Evolutionary conservation across 1,139 yeast species (phyloP), one percentile per base, ranked within the genome.

Genomic region (Magnusiomyces paraingens): DNA sequence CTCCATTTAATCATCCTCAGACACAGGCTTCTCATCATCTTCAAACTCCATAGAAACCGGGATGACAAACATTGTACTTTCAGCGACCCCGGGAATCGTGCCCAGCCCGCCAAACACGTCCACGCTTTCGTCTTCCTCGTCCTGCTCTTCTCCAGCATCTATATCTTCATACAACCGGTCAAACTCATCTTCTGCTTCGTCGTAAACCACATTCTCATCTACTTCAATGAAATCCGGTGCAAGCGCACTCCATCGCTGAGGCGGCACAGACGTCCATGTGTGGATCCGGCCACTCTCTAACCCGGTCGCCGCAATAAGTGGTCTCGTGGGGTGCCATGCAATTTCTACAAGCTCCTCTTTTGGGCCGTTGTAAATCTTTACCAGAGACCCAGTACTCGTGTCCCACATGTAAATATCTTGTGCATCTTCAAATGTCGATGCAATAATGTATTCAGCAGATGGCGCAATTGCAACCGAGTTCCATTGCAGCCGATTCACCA

Each of bases 221-320:
- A 91, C 83, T 67, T 91, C 98, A 53, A 86, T 95, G 66, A 93
- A 91, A 68, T 93, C 99, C 0, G 98, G 98, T 0, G 98, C 98
- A 61, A 91, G 74, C 0, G 97, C 96, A 68, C 95, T 86, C 99
- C 99, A 91, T 70, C 88, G 86, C 64, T 90, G 97, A 0, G 95
- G 95, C 42, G 87, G 81, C 47, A 80, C 81, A 17, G 88, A 80
- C 54, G 86, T 82, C 97, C 97, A 93, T 50, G 87, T 67, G 66
- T 88, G 90, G 1, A 91, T 78, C 29, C 81, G 76, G 0, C 98
- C 98, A 41, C 88, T 79, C 64, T 91, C 98, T 51, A 88, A 72
- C 0, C 98, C 97, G 18, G 89, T 86, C n/a, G 96, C 86, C 10
- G 86, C 88, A 44, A 91, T 83, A 58, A 81, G 75, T 66, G 96